A percentile compares a stretch with the other conserved stretches of the same genome.
phyloP scores from a whole-genome alignment of 768 basidiomycete species.

The Kwoniella sp. region DNA sequence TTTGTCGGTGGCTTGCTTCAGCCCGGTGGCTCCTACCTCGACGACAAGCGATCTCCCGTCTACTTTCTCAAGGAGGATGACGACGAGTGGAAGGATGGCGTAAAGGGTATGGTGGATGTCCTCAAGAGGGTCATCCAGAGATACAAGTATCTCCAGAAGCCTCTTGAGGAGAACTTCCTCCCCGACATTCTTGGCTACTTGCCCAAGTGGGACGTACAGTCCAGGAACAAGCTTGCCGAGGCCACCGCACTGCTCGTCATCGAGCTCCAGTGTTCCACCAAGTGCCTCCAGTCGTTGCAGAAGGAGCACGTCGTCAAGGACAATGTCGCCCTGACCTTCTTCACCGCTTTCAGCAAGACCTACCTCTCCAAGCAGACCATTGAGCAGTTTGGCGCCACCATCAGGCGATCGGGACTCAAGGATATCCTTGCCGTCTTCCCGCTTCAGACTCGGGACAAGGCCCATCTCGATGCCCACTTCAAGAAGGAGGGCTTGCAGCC shows the following conservation, averaged over 20 bases:
- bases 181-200: conserved; percentile 74
- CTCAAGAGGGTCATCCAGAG: conserved; percentile 93
- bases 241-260: conserved; percentile 77
- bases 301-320: conserved; percentile 97
- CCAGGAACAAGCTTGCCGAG: conserved; percentile 77
- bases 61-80: conserved; percentile 56
- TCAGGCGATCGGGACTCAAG: conserved; percentile 79
- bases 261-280: conserved; percentile 72
- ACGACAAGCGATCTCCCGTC: conserved; percentile 76
- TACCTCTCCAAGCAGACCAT: conserved; percentile 77
- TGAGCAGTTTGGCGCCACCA: conserved; percentile 76
- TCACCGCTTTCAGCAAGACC: conserved; percentile 74
- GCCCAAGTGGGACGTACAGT: conserved; percentile 65
- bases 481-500: conserved; percentile 70
- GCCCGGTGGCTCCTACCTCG: conserved; percentile 87
- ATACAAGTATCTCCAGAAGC: conserved; percentile 98
- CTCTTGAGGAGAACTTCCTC: conserved; percentile 79
- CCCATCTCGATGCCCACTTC: conserved; percentile 79
- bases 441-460: conserved; percentile 67
- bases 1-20: conserved; percentile 93
- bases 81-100: conserved; percentile 53
- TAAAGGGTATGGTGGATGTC: conserved; percentile 90
- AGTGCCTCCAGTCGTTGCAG: conserved; percentile 72
- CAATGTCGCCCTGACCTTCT: conserved; percentile 69
- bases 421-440: conserved; percentile 81